A percentile compares a stretch with the other conserved stretches of the same genome.
These are phyloP conservation scores for Beauveria pseudobassiana DNA, from an alignment of 2,329 filamentous ascomycete genomes.

Conservation along the genomic window DNA sequence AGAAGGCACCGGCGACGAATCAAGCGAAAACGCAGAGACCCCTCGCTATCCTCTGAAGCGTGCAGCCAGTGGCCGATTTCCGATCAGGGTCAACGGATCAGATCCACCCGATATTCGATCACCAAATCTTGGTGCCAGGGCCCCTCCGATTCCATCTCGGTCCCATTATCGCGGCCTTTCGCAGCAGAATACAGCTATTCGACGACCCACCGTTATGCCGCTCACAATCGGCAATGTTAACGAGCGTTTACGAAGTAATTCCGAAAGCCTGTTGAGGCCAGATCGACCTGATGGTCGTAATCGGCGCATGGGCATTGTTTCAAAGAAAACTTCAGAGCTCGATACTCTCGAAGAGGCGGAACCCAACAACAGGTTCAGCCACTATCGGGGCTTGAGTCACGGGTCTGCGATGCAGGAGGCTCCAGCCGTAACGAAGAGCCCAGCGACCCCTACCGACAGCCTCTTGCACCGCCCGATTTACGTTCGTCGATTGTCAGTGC, in stretches of 20 bases:
- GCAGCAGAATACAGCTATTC: conserved; percentile 55
- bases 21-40: conserved; percentile 70
- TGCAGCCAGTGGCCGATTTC: conserved; percentile 57
- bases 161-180: conserved; percentile 75
- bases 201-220: conserved; percentile 66
- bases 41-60: conserved; percentile 62
- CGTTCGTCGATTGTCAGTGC: conserved; percentile 53
- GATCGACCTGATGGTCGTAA: conserved; percentile 49
- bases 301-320: conserved; percentile 57
- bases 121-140: conserved; percentile 50
- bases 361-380: conserved; percentile 57
- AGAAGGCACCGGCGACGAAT: conserved; percentile 52
- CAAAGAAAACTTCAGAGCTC: conserved; percentile 52
- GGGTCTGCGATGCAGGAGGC: conserved; percentile 59
- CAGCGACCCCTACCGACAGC: conserved; percentile 52
- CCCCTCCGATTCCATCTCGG: conserved; percentile 66
- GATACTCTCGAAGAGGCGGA: conserved; percentile 56
- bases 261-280: conserved; percentile 49
- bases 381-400: conserved; percentile 59
- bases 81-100: conserved; percentile 64
- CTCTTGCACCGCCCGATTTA: conserved; percentile 53
- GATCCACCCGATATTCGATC: conserved; percentile 63
- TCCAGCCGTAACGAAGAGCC: conserved; percentile 39
- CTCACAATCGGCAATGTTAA: conserved; percentile 61
- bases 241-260: conserved; percentile 60